Base-by-base conservation (phyloP, 2,329 filamentous ascomycete genomes). In the Grosmannia clavigera region DNA sequence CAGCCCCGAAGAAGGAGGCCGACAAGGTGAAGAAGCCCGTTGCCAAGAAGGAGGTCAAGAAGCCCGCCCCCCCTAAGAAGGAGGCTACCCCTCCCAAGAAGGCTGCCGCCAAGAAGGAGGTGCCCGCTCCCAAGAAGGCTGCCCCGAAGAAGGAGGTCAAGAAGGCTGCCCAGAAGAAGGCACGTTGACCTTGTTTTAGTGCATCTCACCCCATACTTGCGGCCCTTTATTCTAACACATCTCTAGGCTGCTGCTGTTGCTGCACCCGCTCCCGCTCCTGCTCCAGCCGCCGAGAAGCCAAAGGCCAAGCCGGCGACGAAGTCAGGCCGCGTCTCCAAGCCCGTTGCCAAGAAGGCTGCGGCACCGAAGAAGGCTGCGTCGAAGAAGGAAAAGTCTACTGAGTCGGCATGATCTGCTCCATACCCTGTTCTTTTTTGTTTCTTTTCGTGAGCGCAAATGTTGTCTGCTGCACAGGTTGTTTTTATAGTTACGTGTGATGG, bases 241-340 rank as follows among this genome's bases (percentile, higher is more conserved):
- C 83, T 61, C 84, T 33, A 56, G 55, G 55, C 55, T 38, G 55
- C 38, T 46, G 25, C 25, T 27, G 48, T 25, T 22, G 7, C 43
- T 10, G 16, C 43, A 5, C 33, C 33, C 33, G 33, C 33, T 35
- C 33, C 33, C 5, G 33, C 33, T 35, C 33, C 33, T 46, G 48
- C 48, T 12, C 85, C 65, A 78, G 80, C 85, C 43, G 57, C 40
- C 61, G 85, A 90, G 66, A 85, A 87, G 75, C 79, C 84, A 64
- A 84, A 85, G 68, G 79, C 86, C 56, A 75, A 91, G 58, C 82
- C 81, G 72, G 92, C 89, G 83, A 92, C 90, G 73, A 94, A 94
- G 83, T 86, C 88, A 59, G 90, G 90, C 56, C 87, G 90, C 66
- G 87, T 95, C 68, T 83, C 86, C 68, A 95, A 94, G 83, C 77